phyloP scores from a whole-genome alignment of 1,284 basidiomycete genomes.

The Cronartium ribicola region DNA sequence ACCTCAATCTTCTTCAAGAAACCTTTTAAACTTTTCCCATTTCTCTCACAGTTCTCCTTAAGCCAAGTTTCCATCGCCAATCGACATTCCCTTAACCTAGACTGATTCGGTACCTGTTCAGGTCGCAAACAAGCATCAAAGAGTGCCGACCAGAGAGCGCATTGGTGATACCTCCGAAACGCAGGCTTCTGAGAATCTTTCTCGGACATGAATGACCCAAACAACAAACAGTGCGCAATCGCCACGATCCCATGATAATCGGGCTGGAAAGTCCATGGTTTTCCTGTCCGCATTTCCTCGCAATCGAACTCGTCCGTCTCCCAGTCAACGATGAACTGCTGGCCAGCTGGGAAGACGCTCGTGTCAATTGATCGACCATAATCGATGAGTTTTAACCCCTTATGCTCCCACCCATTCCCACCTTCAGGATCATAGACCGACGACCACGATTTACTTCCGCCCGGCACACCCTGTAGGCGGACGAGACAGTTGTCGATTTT shows the following conservation, averaged over 20 bases:
- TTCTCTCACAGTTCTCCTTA: conserved; percentile 62
- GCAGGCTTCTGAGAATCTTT: conserved; percentile 65
- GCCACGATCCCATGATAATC: conserved; percentile 94
- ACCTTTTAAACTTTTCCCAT: conserved; percentile 77
- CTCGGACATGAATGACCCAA: conserved; percentile 84
- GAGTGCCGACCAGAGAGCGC: conserved; percentile 72
- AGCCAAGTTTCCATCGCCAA: conserved; percentile 83
- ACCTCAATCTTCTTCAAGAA: conserved; percentile 72
- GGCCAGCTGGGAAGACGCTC: conserved; percentile 67
- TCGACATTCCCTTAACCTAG: conserved; percentile 55
- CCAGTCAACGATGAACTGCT: conserved; percentile 85
- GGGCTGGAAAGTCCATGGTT: conserved; percentile 86
- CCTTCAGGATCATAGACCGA: conserved; percentile 70
- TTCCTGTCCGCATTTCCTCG: conserved; percentile 74
- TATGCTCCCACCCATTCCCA: conserved; percentile 73
- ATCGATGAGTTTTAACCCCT: conserved; percentile 90
- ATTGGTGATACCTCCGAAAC: conserved; percentile 94
- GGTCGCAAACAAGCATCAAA: conserved; percentile 88
- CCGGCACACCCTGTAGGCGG: conserved; percentile 69
- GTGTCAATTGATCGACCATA: conserved; percentile 92
- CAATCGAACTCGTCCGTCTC: conserved; percentile 80
- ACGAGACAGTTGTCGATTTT: conserved; percentile 99
- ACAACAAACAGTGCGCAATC: conserved; percentile 90
- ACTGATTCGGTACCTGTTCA: conserved; percentile 54
- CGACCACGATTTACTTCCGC: conserved; percentile 67